A percentile compares a stretch with the other conserved stretches of the same genome.
These are phyloP conservation scores for Anethum foeniculum DNA, from an alignment of 140 eudicot species.

Conservation along the genomic window DNA sequence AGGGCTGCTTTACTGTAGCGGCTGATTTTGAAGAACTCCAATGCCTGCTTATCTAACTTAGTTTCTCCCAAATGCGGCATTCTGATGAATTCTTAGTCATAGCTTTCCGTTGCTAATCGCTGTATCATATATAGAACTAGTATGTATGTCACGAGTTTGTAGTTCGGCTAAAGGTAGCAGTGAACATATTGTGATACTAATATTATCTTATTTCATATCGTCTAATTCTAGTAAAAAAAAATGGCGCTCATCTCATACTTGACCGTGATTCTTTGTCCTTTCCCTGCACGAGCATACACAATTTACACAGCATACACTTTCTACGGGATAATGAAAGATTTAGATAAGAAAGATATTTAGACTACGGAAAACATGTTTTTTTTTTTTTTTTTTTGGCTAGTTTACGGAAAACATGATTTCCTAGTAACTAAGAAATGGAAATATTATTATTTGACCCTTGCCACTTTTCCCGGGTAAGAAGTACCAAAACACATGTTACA, in stretches of 20 bases:
- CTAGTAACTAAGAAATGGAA: neutral
- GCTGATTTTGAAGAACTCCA: neutral
- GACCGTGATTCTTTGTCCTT: too few relatives aligned
- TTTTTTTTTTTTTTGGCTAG: too few relatives aligned
- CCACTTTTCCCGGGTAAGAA: too few relatives aligned
- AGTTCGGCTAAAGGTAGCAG: neutral
- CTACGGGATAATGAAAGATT: too few relatives aligned
- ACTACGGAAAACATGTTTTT: too few relatives aligned
- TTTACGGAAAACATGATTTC: neutral
- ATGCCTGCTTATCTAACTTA: neutral
- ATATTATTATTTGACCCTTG: too few relatives aligned
- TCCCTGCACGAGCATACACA: too few relatives aligned
- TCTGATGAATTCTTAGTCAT: neutral
- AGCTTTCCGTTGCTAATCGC: neutral
- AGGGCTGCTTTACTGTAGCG: neutral
- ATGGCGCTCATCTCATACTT: neutral
- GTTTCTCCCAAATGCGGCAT: neutral
- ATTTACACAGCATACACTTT: too few relatives aligned
- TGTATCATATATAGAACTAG: neutral
- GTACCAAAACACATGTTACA: too few relatives aligned
- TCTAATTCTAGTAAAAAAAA: neutral
- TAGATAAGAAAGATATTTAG: too few relatives aligned
- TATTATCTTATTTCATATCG: neutral
- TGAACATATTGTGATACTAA: neutral
- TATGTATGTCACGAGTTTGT: neutral